These are phyloP conservation scores for Scalesia atractyloides DNA, from an alignment of 129 eudicot species.

Conservation along the genomic window DNA sequence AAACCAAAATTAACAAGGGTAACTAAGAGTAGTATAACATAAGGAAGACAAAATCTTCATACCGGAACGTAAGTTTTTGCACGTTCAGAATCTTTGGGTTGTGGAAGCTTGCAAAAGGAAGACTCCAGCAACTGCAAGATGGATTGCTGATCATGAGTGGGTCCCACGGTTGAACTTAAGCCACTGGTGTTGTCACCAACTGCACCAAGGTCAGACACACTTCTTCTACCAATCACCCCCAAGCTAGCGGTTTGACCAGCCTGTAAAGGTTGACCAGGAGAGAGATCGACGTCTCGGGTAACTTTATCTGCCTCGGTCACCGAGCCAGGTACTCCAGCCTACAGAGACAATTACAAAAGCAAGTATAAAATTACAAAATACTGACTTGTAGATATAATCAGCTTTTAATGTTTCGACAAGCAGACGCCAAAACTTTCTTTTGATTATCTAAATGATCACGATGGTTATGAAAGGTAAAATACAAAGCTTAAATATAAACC, in stretches of 20 bases:
- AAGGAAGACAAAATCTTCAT: constrained; percentile 27
- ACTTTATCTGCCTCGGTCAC: constrained; percentile 62
- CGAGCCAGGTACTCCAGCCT: constrained; percentile 64
- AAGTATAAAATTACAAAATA: constrained; percentile 35
- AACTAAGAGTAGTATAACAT: constrained; percentile 7
- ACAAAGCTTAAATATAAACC: constrained; percentile 48
- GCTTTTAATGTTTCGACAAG: neutral
- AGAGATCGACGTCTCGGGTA: constrained; percentile 65
- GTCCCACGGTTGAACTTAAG: constrained; percentile 53
- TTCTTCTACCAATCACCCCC: constrained; percentile 92
- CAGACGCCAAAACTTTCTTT: neutral
- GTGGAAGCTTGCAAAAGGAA: constrained; percentile 83
- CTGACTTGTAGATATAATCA: too few relatives aligned
- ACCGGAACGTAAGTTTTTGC: constrained; percentile 80
- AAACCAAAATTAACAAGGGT: neutral
- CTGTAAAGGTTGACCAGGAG: constrained; percentile 88
- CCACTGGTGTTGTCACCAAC: constrained; percentile 86
- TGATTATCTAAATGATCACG: too few relatives aligned
- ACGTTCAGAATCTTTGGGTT: constrained; percentile 92
- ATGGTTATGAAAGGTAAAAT: too few relatives aligned
- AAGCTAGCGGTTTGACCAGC: constrained; percentile 71
- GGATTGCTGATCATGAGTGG: constrained; percentile 70
- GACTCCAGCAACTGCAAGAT: constrained; percentile 90
- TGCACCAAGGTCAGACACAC: constrained; percentile 93
- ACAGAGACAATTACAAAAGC: constrained; percentile 57